These are phyloP conservation scores for Fusarium guadeloupense DNA, from an alignment of 2,329 filamentous ascomycete genomes.

Conservation along the genomic window DNA sequence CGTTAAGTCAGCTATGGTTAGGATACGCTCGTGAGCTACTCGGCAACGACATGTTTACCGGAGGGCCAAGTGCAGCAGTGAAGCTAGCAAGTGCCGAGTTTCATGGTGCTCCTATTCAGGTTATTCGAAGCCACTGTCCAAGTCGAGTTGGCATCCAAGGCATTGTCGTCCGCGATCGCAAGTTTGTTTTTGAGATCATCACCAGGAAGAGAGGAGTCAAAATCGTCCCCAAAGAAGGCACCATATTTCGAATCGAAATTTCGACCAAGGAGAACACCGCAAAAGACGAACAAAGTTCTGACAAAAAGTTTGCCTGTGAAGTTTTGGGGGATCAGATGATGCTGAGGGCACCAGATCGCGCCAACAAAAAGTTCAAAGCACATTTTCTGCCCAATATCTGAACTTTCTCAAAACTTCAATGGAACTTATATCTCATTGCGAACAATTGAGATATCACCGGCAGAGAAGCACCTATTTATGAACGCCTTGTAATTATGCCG, in stretches of 20 bases:
- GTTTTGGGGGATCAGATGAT: slow-evolving; percentile 89
- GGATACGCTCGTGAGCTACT: slow-evolving; percentile 87
- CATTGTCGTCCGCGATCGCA: slow-evolving; percentile 89
- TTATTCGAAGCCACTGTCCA: slow-evolving; percentile 82
- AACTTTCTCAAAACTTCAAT: slow-evolving; percentile 41
- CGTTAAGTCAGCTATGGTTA: slow-evolving; percentile 81
- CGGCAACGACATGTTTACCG: slow-evolving; percentile 65
- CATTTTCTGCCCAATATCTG: slow-evolving; percentile 81
- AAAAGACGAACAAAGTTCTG: slow-evolving; percentile 28
- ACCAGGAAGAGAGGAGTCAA: slow-evolving; percentile 77
- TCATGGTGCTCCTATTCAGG: slow-evolving; percentile 84
- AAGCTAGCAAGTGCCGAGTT: slow-evolving; percentile 88
- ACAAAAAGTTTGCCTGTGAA: slow-evolving; percentile 74
- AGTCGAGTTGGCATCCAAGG: slow-evolving; percentile 84
- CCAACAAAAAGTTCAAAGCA: slow-evolving; percentile 90
- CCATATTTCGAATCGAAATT: slow-evolving; percentile 81
- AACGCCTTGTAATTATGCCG: too few species aligned
- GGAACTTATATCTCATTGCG: background rate
- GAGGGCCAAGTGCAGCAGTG: slow-evolving; percentile 69
- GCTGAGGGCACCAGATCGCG: slow-evolving; percentile 81
- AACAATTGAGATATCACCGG: background rate
- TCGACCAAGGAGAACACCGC: slow-evolving; percentile 49
- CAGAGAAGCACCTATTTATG: background rate
- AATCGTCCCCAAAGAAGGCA: slow-evolving; percentile 88
- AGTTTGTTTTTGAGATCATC: slow-evolving; percentile 85